Conservation (phyloP, 768 basidiomycete genomes). For the Cytidiella melzeri region DNA sequence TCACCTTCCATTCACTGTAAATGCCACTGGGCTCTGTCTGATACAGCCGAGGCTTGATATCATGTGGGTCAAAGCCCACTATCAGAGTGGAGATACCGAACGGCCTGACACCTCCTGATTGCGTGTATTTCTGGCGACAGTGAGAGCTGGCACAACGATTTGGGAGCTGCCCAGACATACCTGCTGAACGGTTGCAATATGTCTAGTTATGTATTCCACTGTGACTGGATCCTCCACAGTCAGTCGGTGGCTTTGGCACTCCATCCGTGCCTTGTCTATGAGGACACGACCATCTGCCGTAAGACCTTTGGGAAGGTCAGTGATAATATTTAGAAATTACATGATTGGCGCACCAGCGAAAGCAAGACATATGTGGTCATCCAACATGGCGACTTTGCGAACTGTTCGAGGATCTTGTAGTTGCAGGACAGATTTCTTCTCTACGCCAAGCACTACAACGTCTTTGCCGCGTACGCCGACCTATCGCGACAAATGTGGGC, state of each 20-base stretch:
- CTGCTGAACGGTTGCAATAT: slow-evolving; percentile 99
- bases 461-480: slow-evolving; percentile 94
- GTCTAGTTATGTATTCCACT: slow-evolving; percentile 96
- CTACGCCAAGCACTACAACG: slow-evolving; percentile 94
- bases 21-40: slow-evolving; percentile 98
- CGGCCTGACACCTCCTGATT: slow-evolving; percentile 96
- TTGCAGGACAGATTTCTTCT: slow-evolving; percentile 97
- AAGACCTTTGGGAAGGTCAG: slow-evolving; percentile 51
- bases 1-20: slow-evolving; percentile 97
- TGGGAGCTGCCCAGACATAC: slow-evolving; percentile 30
- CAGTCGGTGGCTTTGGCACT: slow-evolving; percentile 95
- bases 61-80: slow-evolving; percentile 94
- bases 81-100: slow-evolving; percentile 98
- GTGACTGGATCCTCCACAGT: slow-evolving; percentile 98
- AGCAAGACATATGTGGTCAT: slow-evolving; percentile 95
- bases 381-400: slow-evolving; percentile 95
- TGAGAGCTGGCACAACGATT: neutral
- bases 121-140: slow-evolving; percentile 79
- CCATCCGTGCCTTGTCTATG: slow-evolving; percentile 96
- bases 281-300: slow-evolving; percentile 97
- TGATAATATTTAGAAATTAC: slow-evolving; percentile 1
- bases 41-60: slow-evolving; percentile 81
- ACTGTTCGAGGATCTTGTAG: slow-evolving; percentile 98
- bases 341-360: slow-evolving; percentile 78
- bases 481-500: slow-evolving; percentile 34